These are phyloP conservation scores for Hebeloma cylindrosporum DNA, from an alignment of 768 basidiomycete genomes.

Conservation along the genomic window DNA sequence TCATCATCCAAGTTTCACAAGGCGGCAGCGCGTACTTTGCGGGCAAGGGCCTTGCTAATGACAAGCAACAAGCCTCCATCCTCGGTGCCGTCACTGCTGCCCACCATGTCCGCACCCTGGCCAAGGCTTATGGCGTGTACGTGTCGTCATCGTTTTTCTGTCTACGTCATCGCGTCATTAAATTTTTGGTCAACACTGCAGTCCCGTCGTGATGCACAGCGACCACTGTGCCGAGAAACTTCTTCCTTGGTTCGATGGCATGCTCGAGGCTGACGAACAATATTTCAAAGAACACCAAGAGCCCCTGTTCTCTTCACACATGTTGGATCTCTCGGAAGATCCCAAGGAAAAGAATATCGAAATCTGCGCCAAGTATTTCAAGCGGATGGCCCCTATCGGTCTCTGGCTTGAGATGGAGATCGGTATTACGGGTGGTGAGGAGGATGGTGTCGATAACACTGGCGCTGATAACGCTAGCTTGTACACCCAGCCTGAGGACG, in stretches of 20 bases:
- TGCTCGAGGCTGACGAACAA: conserved; percentile 94
- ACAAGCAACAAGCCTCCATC: conserved; percentile 93
- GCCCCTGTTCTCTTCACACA: conserved; percentile 94
- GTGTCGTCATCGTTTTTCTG: conserved; percentile 29
- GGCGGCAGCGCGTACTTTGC: conserved; percentile 96
- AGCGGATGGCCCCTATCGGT: conserved; percentile 88
- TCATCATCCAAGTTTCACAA: conserved; percentile 97
- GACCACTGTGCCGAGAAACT: conserved; percentile 99
- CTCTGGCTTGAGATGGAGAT: conserved; percentile 99
- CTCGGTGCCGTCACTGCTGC: conserved; percentile 92
- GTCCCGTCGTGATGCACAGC: conserved; percentile 95
- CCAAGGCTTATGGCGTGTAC: conserved; percentile 91
- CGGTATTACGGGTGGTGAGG: conserved; percentile 99
- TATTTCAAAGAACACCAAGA: conserved; percentile 90
- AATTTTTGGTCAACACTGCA: conserved; percentile 27
- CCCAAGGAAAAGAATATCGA: conserved; percentile 92
- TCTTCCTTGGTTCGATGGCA: conserved; percentile 98
- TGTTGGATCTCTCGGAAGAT: conserved; percentile 97
- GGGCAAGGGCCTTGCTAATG: conserved; percentile 94
- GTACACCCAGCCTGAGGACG: conserved; percentile 97
- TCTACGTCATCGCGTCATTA: background rate
- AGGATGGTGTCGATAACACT: conserved; percentile 99
- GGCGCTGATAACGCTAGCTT: conserved; percentile 89
- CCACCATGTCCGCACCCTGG: conserved; percentile 83
- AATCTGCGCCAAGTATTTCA: conserved; percentile 91